These are phyloP conservation scores for Rhinocladiella similis DNA, from an alignment of 2,329 filamentous ascomycete species.

Conservation along the genomic window DNA sequence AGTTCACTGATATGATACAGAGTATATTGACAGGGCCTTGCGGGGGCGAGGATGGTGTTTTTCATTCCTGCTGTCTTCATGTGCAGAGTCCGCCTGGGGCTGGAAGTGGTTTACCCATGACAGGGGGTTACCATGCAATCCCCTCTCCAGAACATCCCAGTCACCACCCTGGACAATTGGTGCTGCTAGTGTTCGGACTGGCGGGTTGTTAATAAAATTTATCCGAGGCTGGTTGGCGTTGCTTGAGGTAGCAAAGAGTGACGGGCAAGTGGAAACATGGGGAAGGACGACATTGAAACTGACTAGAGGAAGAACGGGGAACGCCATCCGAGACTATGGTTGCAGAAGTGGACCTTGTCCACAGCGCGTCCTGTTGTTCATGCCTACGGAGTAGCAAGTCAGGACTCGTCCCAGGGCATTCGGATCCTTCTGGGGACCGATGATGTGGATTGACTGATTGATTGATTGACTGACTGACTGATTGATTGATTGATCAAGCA, in stretches of 20 bases:
- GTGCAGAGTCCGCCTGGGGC: background rate
- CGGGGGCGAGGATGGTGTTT: slow-evolving; percentile 2
- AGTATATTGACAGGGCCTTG: background rate
- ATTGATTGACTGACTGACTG: no score
- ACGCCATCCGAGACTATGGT: slow-evolving; percentile 6
- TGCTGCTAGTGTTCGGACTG: background rate
- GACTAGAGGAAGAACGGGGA: slow-evolving; percentile 11
- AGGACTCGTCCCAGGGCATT: no score
- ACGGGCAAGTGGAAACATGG: slow-evolving; percentile 3
- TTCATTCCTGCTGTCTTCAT: background rate
- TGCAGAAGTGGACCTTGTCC: background rate
- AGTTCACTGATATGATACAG: background rate
- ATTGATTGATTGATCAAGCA: no score
- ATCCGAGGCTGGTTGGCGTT: background rate
- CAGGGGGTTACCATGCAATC: background rate
- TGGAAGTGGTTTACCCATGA: background rate
- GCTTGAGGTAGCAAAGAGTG: background rate
- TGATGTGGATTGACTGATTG: no score
- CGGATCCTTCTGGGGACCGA: no score
- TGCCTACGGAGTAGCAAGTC: background rate
- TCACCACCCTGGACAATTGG: background rate
- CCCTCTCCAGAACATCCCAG: background rate
- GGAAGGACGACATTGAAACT: slow-evolving; percentile 11
- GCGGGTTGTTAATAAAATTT: background rate
- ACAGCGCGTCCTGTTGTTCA: background rate